phyloP scores from a whole-genome alignment of 768 basidiomycete genomes.

The Hypholoma fasciculare region DNA sequence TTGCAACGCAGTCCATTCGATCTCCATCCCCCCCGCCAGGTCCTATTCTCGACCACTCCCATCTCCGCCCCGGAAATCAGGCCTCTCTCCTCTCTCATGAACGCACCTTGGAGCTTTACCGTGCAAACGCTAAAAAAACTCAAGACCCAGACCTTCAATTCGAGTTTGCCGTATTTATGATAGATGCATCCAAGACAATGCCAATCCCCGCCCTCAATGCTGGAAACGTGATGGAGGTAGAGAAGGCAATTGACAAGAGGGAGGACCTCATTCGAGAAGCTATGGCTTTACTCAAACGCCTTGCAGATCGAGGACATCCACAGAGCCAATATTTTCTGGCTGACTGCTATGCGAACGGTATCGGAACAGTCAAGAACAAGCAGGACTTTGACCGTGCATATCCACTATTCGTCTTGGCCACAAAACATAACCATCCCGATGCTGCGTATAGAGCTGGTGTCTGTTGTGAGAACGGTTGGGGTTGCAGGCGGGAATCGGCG shows the following conservation, averaged over 20 bases:
- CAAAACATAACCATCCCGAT: conserved; percentile 96
- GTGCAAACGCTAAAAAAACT: conserved; percentile 97
- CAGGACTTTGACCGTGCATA: conserved; percentile 98
- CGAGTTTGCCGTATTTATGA: conserved; percentile 98
- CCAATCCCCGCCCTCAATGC: conserved; percentile 71
- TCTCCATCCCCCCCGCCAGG: conserved; percentile 67
- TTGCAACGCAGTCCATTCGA: conserved; percentile 56
- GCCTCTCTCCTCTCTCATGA: conserved; percentile 94
- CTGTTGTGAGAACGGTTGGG: conserved; percentile 99
- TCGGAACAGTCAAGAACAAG: conserved; percentile 83
- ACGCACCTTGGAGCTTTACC: conserved; percentile 95
- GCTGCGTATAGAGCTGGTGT: conserved; percentile 95
- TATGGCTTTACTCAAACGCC: conserved; percentile 79
- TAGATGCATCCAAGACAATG: conserved; percentile 92
- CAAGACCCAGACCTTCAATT: conserved; percentile 97
- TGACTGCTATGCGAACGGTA: conserved; percentile 98
- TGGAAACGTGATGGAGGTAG: conserved; percentile 78
- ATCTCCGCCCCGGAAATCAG: conserved; percentile 89
- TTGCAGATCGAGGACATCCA: conserved; percentile 93
- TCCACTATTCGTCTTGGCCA: conserved; percentile 92
- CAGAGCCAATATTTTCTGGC: conserved; percentile 97
- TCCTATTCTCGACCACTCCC: conserved; percentile 86
- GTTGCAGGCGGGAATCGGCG: conserved; percentile 86
- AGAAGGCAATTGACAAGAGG: conserved; percentile 76
- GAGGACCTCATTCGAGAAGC: conserved; percentile 92